Evolutionary conservation across 306 rosid genomes (phyloP), one percentile per base, ranked within the genome.

Genomic region (Lotus japonicus): DNA sequence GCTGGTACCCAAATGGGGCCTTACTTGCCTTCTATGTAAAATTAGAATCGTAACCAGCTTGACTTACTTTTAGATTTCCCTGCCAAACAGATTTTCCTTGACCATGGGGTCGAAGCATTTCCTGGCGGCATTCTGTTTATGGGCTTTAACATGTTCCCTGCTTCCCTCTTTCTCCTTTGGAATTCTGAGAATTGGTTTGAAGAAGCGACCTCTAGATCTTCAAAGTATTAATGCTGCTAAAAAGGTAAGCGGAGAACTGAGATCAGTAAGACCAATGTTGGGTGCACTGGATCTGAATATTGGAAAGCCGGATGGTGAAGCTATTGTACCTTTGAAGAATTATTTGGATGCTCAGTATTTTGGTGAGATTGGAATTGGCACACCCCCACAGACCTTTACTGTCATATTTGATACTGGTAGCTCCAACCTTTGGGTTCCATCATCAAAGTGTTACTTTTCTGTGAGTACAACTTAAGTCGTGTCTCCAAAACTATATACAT

Each of bases 351-450:
- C 97, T 49, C 97, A 91, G 44, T 91, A 91, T 73, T 88, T 31
- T 68, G 97, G 97, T 38, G 96, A 85, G 87, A 87, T 91, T 73
- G 87, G 88, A 63, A 85, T 91, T 62, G 97, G 96, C 56, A 77
- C 97, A 2, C 97, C 97, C 11, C 80, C 92, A 28, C 97, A 91
- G 79, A 75, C 72, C 15, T 91, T 91, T 81, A 80, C 89, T 56
- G 92, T 91, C 77, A 76, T 91, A 60, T 89, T 91, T 59, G 97
- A 91, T 74, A 87, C 96, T 4, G 97, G 96, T n/a, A 91, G 96
- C 68, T 86, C 97, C 77, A 91, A 91, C 77, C 89, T 91, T 17
- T 91, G 96, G 97, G 91, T 91, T 75, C 97, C 96, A 58, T 91
- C 97, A 58, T 81, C 96, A 16, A 83, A 82, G 72, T 91, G 97